Conservation (phyloP, 139 green algal genomes). For the Closterium sp. region DNA sequence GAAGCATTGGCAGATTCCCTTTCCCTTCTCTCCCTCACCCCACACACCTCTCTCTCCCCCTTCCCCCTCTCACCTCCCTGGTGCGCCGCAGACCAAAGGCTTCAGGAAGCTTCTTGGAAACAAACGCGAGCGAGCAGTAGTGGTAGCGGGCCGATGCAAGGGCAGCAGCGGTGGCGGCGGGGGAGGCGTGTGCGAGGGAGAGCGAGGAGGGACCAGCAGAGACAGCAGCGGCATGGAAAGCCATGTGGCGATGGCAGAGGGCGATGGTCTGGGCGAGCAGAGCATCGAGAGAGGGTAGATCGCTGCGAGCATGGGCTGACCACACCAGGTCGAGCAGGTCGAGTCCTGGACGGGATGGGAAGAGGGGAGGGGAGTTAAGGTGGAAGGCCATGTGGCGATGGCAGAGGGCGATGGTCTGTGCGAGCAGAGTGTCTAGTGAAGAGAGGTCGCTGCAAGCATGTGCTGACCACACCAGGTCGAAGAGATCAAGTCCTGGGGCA, state of each 20-base stretch:
- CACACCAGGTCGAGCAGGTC: neutral
- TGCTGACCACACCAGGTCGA: too few species aligned
- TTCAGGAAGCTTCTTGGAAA: neutral
- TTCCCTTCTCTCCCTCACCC: too few species aligned
- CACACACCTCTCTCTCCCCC: too few species aligned
- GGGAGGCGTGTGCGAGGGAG: neutral
- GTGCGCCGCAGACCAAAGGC: neutral
- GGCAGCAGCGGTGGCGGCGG: neutral
- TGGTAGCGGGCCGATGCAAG: neutral
- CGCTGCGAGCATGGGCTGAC: neutral
- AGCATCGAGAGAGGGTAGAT: neutral
- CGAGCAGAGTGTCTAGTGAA: too few species aligned
- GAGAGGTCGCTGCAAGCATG: too few species aligned
- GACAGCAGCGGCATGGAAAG: neutral
- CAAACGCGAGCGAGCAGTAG: neutral
- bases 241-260: neutral
- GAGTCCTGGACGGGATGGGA: neutral
- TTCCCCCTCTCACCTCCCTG: neutral
- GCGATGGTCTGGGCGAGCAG: neutral
- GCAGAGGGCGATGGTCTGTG: too few species aligned
- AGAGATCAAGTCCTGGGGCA: too few species aligned
- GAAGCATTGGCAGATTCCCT: too few species aligned
- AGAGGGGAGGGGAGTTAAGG: neutral
- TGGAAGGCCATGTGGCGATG: too few species aligned
- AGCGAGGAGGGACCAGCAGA: neutral